Conservation (phyloP, 495 filamentous ascomycete species). For the Oidiodendron maius region DNA sequence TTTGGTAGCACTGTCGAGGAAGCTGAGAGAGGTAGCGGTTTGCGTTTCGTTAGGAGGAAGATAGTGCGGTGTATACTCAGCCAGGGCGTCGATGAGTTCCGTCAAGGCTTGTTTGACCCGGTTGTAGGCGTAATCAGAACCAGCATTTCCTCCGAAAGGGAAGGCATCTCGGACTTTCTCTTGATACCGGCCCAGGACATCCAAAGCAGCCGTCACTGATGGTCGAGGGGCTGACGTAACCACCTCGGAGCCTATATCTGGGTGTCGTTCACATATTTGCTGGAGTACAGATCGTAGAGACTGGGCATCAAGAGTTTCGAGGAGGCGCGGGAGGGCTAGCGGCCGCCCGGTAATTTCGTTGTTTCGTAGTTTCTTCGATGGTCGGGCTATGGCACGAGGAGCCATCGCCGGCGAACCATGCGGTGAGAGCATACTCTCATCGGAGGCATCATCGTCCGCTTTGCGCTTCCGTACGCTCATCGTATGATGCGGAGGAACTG, state of each 20-base stretch:
- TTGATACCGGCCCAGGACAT: constrained; percentile 78
- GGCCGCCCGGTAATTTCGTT: constrained; percentile 73
- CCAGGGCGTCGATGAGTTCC: constrained; percentile 79
- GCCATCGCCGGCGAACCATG: constrained; percentile 69
- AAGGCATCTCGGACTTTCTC: constrained; percentile 70
- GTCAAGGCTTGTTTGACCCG: constrained; percentile 77
- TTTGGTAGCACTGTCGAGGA: constrained; percentile 82
- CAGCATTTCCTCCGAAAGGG: constrained; percentile 74
- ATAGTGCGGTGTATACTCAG: constrained; percentile 92
- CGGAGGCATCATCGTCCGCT: constrained; percentile 71
- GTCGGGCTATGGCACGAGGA: constrained; percentile 55
- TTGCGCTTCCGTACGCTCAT: constrained; percentile 73
- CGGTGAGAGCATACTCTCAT: constrained; percentile 85
- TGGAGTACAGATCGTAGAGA: constrained; percentile 78
- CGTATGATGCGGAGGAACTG: constrained; percentile 48
- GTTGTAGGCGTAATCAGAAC: constrained; percentile 92
- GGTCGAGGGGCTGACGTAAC: constrained; percentile 81
- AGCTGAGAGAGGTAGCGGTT: constrained; percentile 69
- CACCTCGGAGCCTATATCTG: constrained; percentile 73
- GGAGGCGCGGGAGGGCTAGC: constrained; percentile 71
- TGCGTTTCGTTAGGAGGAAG: constrained; percentile 87
- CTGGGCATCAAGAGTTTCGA: constrained; percentile 83
- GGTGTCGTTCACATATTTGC: constrained; percentile 83
- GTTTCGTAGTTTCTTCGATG: constrained; percentile 52
- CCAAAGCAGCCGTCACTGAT: constrained; percentile 69